A percentile compares a stretch with the other conserved stretches of the same genome.
These are phyloP conservation scores for Iodosphaeria phyllophila DNA, from an alignment of 2,329 filamentous ascomycete genomes.

Conservation along the genomic window DNA sequence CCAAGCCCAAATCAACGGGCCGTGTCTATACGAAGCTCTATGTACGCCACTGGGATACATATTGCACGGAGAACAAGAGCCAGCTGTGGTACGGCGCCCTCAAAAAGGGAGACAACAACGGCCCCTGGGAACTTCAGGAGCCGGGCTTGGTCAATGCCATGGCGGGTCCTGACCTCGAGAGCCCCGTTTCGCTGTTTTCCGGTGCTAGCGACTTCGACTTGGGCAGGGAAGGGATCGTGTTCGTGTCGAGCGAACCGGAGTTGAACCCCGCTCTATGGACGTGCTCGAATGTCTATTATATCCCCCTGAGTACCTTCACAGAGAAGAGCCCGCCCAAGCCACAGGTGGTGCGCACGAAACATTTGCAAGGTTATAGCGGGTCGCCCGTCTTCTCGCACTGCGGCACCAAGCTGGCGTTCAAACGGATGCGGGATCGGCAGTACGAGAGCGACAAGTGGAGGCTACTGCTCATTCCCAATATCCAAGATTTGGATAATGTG, in stretches of 20 bases:
- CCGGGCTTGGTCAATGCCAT: constrained; percentile 43
- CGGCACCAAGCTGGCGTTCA: constrained; percentile 53
- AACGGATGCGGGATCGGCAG: constrained; percentile 55
- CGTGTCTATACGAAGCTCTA: constrained; percentile 59
- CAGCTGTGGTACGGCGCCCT: constrained; percentile 21
- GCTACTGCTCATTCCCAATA: constrained; percentile 43
- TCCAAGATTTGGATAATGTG: constrained; percentile 35
- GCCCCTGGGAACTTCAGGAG: constrained; percentile 21
- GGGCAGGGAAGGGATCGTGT: constrained; percentile 43
- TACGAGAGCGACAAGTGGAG: constrained; percentile 71
- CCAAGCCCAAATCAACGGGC: constrained; percentile 42
- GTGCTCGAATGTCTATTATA: constrained; percentile 64
- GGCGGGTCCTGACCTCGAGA: constrained; percentile 37
- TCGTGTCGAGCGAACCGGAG: constrained; percentile 56
- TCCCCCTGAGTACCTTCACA: constrained; percentile 42
- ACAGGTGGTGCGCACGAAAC: constrained; percentile 34
- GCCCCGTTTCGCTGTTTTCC: constrained; percentile 61
- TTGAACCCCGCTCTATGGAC: constrained; percentile 58
- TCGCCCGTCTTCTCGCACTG: constrained; percentile 57
- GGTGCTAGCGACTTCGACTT: constrained; percentile 69
- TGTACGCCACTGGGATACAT: constrained; percentile 72
- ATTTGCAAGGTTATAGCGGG: constrained; percentile 43
- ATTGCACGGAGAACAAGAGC: constrained; percentile 47
- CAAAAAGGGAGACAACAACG: constrained; percentile 19
- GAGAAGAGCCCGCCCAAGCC: constrained; percentile 29